A percentile compares a stretch with the other conserved stretches of the same genome.
Conservation (phyloP, 129 eudicot genomes). For the Flaveria bidentis region DNA sequence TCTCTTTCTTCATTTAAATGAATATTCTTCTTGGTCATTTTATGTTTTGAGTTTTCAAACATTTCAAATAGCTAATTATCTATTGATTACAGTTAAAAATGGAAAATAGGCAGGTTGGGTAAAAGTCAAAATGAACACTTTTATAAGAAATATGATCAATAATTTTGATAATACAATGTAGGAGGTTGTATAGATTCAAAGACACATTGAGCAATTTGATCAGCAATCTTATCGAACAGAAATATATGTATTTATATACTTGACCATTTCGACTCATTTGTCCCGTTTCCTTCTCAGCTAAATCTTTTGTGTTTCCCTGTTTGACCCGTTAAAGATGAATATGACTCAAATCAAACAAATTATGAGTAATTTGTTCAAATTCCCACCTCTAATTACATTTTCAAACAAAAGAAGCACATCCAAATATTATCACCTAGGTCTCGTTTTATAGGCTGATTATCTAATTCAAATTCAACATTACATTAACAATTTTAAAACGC, state of each 20-base stretch:
- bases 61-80: too few relatives aligned
- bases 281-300: neutral
- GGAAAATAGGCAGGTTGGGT: too few relatives aligned
- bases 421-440: neutral
- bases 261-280: neutral
- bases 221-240: neutral
- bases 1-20: neutral
- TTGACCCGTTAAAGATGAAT: neutral
- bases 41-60: neutral
- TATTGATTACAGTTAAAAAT: too few relatives aligned
- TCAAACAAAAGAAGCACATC: neutral
- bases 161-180: too few relatives aligned
- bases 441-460: neutral
- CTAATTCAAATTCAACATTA: neutral
- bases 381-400: neutral
- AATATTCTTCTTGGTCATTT: neutral
- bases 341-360: neutral
- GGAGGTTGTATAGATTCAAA: too few relatives aligned
- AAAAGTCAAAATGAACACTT: neutral
- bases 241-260: neutral
- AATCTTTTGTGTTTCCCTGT: neutral
- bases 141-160: neutral
- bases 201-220: neutral
- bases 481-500: neutral
- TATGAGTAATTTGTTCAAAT: neutral